phyloP scores from a whole-genome alignment of 2,329 filamentous ascomycete species.

The Phyllosticta ampelicida region DNA sequence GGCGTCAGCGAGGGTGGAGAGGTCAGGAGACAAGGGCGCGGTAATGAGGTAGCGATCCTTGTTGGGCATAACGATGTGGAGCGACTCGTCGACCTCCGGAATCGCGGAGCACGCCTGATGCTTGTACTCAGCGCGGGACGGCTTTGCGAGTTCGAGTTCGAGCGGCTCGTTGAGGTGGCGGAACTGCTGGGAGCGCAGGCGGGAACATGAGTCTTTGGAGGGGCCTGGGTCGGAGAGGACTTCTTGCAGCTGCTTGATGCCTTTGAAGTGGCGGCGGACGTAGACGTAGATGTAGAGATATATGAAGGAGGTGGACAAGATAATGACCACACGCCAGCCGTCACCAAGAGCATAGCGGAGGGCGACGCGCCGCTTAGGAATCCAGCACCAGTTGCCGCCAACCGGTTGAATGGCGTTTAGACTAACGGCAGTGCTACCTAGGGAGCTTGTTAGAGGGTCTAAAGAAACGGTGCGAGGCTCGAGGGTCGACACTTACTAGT shows the following conservation, averaged over 20 bases:
- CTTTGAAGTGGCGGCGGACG: constrained; percentile 14
- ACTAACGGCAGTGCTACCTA: constrained; percentile 6
- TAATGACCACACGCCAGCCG: constrained; percentile 36
- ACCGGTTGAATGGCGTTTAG: constrained; percentile 24
- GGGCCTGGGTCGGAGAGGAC: neutral
- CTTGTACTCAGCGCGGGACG: neutral
- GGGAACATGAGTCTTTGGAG: neutral
- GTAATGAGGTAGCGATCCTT: neutral
- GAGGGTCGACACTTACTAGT: constrained; percentile 20
- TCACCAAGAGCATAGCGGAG: constrained; percentile 38
- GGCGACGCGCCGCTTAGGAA: constrained; percentile 25
- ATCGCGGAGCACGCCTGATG: neutral
- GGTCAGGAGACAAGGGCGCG: neutral
- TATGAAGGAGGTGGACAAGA: constrained; percentile 30
- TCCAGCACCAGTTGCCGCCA: constrained; percentile 42
- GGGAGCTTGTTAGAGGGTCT: neutral
- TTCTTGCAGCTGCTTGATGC: neutral
- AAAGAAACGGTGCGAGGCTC: neutral
- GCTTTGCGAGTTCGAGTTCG: neutral
- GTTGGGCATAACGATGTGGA: neutral
- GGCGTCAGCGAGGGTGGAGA: neutral
- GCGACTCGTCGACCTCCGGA: neutral
- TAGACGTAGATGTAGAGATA: constrained; percentile 35
- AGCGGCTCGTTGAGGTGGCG: neutral
- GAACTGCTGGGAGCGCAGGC: neutral